Evolutionary conservation across 2,329 filamentous ascomycete genomes (phyloP), one percentile per base, ranked within the genome.

Genomic region (Fusarium verrucosum): DNA sequence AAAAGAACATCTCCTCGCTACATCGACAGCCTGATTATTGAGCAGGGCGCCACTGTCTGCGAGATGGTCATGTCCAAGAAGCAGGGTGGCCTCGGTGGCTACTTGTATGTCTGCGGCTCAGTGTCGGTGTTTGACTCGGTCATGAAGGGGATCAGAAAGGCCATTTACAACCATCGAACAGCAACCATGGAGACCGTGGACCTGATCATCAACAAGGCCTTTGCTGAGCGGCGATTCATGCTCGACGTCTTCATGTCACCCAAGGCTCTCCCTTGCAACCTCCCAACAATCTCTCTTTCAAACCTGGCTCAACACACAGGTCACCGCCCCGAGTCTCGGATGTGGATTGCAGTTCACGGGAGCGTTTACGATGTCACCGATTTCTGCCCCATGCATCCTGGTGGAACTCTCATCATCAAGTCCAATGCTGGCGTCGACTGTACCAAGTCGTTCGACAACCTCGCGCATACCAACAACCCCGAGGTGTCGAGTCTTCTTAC

Each of bases 41-140:
- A 85, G 58, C 82, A 85, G 64, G 81, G 82, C 0, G 77, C 78
- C 0, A 78, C 76, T 1, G 78, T 86, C 9, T 84, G 82, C 26
- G 83, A 85, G 47, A 74, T 85, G 16, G 81, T 85, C 50, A 85
- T 85, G 82, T 83, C 80, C 1, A 86, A 85, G 73, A 83, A 82
- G 40, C 82, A 84, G 41, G 83, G 83, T 5, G 82, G 83, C 78
- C 14, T 86, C 78, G 64, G 73, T 7, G 74, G 74, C 0, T 66
- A 74, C n/a, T 16, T 76, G 1, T 76, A 73, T 37, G 71, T 75
- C 13, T 75, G 73, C 42, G 73, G 74, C 3, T 72, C 67, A 5
- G 58, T 72, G 7, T 61, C 71, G 33, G 56, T 75, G 17, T 59
- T 77, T 58, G 83, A 86, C 65, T 83, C 83, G 0, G 82, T 86